phyloP scores from a whole-genome alignment of 202 grass and related monocot genomes.

The Cymbopogon flexuosus region DNA sequence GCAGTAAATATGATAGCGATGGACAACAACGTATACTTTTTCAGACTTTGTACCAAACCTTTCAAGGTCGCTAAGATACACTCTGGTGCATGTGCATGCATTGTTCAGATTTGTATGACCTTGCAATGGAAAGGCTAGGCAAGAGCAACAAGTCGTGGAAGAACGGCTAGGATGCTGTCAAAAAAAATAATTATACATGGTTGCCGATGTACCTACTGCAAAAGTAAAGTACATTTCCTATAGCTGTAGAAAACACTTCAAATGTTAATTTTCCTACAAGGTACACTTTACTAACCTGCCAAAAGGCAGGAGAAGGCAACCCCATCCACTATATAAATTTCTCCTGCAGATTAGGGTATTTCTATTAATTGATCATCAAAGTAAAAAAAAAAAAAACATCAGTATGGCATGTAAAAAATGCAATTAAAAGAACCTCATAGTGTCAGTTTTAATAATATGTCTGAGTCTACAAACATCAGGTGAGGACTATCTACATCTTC shows the following conservation, averaged over 20 bases:
- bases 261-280: background rate
- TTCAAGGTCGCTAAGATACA: background rate
- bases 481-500: slow-evolving; percentile 9
- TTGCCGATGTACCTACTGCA: background rate
- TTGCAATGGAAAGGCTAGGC: background rate
- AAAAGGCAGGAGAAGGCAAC: background rate
- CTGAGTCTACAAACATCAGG: background rate
- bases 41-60: background rate
- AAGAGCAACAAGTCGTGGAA: background rate
- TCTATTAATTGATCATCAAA: slow-evolving; percentile 1
- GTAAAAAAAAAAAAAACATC: background rate
- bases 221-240: background rate
- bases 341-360: slow-evolving; percentile 19
- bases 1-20: background rate
- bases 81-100: background rate
- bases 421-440: background rate
- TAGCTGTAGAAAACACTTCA: background rate
- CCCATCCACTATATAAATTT: background rate
- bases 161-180: background rate
- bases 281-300: background rate
- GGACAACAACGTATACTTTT: background rate
- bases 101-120: background rate
- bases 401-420: background rate
- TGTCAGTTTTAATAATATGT: background rate
- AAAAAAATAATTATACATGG: background rate